Percentiles rank a stretch among this genome's conserved stretches.
phyloP scores from a whole-genome alignment of 1,139 yeast genomes.

The Kurtzmaniella natalensis region DNA sequence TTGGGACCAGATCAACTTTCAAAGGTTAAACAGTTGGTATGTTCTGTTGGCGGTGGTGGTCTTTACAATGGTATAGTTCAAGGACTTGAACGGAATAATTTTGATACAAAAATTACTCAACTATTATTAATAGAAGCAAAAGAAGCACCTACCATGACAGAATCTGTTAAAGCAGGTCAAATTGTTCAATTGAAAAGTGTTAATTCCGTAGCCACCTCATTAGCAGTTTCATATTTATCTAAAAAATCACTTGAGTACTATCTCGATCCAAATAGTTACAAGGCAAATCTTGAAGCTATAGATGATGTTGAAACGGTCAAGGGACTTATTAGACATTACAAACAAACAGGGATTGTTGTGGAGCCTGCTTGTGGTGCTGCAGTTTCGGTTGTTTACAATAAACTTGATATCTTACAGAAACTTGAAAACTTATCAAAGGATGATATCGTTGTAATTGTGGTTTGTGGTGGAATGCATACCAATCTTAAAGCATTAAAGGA shows the following conservation, averaged over 20 bases:
- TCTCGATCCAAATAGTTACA: conserved; percentile 26
- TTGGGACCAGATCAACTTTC: conserved; percentile 20
- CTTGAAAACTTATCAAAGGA: conserved; percentile 26
- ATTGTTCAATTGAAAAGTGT: conserved; percentile 42
- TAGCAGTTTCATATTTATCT: conserved; percentile 58
- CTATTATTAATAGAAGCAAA: conserved; percentile 52
- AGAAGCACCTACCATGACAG: conserved; percentile 55
- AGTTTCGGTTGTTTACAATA: conserved; percentile 45
- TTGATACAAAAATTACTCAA: conserved; percentile 38
- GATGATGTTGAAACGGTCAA: conserved; percentile 52
- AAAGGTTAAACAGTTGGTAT: conserved; percentile 53
- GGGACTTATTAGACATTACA: conserved; percentile 48
- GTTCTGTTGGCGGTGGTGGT: conserved; percentile 79
- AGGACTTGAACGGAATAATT: conserved; percentile 44
- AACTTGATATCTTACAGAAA: conserved; percentile 26
- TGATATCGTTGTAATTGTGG: conserved; percentile 51
- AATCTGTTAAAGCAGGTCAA: conserved; percentile 43
- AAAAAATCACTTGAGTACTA: conserved; percentile 38
- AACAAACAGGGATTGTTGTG: conserved; percentile 46
- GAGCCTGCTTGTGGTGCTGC: conserved; percentile 83
- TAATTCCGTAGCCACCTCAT: conserved; percentile 54
- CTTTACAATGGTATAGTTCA: conserved; percentile 57
- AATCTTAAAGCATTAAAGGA: conserved; percentile 10
- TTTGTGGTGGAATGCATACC: conserved; percentile 63
- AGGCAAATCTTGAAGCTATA: conserved; percentile 43